Evolutionary conservation across 306 rosid genomes (phyloP), one percentile per base, ranked within the genome.

Genomic region (Acacia melanoxylon): DNA sequence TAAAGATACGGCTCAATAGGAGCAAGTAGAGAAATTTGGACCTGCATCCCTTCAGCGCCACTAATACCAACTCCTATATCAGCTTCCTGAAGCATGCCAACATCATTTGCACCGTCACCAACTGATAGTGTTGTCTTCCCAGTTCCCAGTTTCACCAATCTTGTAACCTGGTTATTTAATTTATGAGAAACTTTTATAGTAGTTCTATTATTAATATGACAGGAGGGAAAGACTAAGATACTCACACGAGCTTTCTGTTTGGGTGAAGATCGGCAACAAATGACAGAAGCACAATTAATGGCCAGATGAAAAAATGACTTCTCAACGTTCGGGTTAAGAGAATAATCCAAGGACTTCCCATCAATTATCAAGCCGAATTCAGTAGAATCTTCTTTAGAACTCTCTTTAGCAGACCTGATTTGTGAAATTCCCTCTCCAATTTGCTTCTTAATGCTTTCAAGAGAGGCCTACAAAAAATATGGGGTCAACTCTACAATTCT

Each of bases 1-100:
- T 69, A 42, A 81, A 27, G 41, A 65, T 3, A 69, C 46, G 12
- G 22, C 46, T 68, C 25, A 78, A 62, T 35, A 75, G 45, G 37
- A 10, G 54, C 37, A 76, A 87, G 58, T 24, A 85, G 72, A 84
- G 65, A 72, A 62, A 58, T 31, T 58, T 10, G 12, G 65, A 94
- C 98, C 98, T 92, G 98, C 97, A 91, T 94, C 80, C 98, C 98
- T 87, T 94, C 98, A 44, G 89, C 91, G 33, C 98, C 98, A 63
- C 93, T 94, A 54, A 94, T 91, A 71, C 98, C 98, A 82, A 94
- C 95, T 75, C 98, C 98, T 86, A 94, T 92, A 88, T 94, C 94
- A 59, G 97, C 97, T 78, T 94, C 96, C 72, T 92, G 98, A 88
- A 94, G 94, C 98, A 94, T 94, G 80, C 98, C 94, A 68, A 94